Evolutionary conservation across 2,329 filamentous ascomycete genomes (phyloP), one percentile per base, ranked within the genome.

Genomic region (Neonectria coccinea): DNA sequence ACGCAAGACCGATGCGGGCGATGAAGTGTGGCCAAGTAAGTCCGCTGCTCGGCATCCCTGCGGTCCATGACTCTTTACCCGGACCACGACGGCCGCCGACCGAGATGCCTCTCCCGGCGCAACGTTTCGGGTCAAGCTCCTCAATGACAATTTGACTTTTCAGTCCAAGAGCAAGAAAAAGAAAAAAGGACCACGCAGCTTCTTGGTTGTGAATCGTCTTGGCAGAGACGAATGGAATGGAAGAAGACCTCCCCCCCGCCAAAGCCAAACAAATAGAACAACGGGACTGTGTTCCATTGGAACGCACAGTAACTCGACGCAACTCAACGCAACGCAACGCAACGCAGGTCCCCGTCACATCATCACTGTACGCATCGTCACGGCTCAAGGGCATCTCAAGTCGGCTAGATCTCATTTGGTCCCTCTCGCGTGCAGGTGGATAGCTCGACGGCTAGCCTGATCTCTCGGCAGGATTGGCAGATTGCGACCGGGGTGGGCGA

Each of bases 401-500:
- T 48, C 68, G 70, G 63, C 53, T 66, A 71, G 70, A 74, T 74
- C 69, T 71, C 66, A 73, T 74, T 74, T 72, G 58, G 63, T 56
- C 50, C 60, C 58, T 73, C 69, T 72, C 56, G 64, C 69, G 65
- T 73, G 65, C 66, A 72, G 56, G 69, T 72, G 72, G 72, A 65
- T 65, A 68, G 70, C 65, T 66, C 60, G 53, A 59, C 61, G 16
- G 54, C 69, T 71, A 71, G 68, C 66, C 70, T 74, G 72, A 74
- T 74, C 72, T 69, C 67, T 71, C 66, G 69, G 67, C 65, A 65
- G 66, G 62, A 69, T 74, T 71, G 70, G 71, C 70, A 74, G 71
- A 74, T 74, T 74, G 69, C 69, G 60, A 67, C 68, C 48, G 45
- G 66, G 61, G 25, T 2, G 5, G 51, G 12, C 12, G 12, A 36